Evolutionary conservation across 2,329 filamentous ascomycete genomes (phyloP).

Genomic region (Apiospora marii): DNA sequence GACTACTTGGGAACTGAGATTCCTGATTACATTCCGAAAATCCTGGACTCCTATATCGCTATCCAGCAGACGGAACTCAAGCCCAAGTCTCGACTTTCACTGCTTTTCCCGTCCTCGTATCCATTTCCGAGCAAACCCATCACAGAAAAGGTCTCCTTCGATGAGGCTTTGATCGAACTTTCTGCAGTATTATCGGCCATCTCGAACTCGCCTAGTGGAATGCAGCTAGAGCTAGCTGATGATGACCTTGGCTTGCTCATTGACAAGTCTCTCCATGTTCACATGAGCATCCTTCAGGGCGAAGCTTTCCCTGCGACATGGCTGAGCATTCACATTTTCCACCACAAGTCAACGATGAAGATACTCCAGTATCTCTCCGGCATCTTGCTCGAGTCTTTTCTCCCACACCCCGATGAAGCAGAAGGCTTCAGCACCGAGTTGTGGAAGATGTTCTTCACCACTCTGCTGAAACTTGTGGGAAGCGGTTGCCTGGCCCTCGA

Average conservation of each 20-base stretch:
- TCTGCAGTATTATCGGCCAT: constrained; percentile 86
- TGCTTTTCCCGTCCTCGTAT: constrained; percentile 89
- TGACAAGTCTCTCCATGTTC: constrained; percentile 80
- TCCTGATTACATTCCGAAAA: constrained; percentile 88
- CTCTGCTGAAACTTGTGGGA: constrained; percentile 86
- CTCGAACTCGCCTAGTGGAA: constrained; percentile 75
- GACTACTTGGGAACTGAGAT: constrained; percentile 81
- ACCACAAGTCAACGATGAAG: constrained; percentile 88
- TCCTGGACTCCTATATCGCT: constrained; percentile 86
- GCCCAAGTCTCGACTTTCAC: constrained; percentile 74
- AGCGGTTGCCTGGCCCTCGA: constrained; percentile 90
- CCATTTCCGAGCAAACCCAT: constrained; percentile 83
- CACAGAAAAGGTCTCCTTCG: constrained; percentile 66
- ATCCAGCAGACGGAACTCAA: constrained; percentile 66
- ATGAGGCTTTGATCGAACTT: constrained; percentile 88
- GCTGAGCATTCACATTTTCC: constrained; percentile 92
- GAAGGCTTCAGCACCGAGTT: constrained; percentile 92
- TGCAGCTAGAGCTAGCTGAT: constrained; percentile 78
- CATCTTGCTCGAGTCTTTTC: constrained; percentile 81
- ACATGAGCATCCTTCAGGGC: constrained; percentile 87
- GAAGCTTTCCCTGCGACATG: constrained; percentile 89
- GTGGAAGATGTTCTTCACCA: constrained; percentile 93
- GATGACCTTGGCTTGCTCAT: constrained; percentile 79
- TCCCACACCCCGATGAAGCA: constrained; percentile 90
- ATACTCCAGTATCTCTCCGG: constrained; percentile 83